Conservation (phyloP, 306 rosid genomes). For the Morella rubra region DNA sequence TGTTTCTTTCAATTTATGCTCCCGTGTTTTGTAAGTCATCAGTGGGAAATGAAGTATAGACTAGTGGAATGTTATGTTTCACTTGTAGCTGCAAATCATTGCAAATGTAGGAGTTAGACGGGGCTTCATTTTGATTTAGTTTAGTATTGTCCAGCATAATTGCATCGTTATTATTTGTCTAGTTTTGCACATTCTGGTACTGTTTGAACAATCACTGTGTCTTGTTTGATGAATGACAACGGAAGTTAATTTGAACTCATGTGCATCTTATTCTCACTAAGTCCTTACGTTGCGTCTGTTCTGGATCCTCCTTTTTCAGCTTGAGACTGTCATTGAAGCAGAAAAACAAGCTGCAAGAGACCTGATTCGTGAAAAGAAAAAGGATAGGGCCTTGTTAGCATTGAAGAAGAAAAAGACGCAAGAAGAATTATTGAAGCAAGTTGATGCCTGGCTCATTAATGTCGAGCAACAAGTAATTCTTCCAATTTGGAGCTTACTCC, state of each 20-base stretch:
- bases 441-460: slow-evolving; percentile 88
- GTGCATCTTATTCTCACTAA: slow-evolving; percentile 3
- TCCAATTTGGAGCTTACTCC: neutral
- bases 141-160: no score
- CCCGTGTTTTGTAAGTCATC: neutral
- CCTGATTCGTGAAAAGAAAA: slow-evolving; percentile 84
- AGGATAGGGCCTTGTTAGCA: slow-evolving; percentile 87
- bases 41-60: slow-evolving; percentile 1
- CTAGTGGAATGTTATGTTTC: slow-evolving; percentile 1
- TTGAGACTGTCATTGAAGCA: slow-evolving; percentile 92
- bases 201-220: neutral
- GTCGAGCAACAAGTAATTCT: slow-evolving; percentile 88
- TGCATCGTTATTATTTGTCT: no score
- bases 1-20: slow-evolving; percentile 9
- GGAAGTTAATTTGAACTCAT: slow-evolving; percentile 5
- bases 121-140: neutral
- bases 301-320: slow-evolving; percentile 45
- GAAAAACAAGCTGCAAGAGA: slow-evolving; percentile 93
- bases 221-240: neutral
- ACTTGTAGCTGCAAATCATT: slow-evolving; percentile 16
- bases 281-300: slow-evolving; percentile 6
- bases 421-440: slow-evolving; percentile 95
- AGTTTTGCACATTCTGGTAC: neutral
- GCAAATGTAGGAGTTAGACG: neutral
- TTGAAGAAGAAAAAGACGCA: slow-evolving; percentile 86